Conservation (phyloP, 2,329 filamentous ascomycete genomes). For the Daldinia sp. region DNA sequence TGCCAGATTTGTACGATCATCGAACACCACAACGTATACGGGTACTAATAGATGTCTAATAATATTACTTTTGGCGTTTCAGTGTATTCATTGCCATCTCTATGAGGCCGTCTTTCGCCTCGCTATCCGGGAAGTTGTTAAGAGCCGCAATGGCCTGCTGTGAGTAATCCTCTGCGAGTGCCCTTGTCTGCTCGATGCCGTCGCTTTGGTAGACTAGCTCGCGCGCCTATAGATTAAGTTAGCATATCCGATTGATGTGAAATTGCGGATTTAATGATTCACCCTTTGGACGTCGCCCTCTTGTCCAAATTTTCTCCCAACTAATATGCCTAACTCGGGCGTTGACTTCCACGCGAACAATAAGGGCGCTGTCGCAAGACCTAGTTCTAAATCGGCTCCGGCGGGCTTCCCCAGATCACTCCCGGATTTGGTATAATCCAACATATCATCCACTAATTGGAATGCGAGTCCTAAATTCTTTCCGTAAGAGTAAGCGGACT, state of each 20-base stretch:
- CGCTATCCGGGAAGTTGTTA: slow-evolving; percentile 86
- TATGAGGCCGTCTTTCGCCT: slow-evolving; percentile 89
- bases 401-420: slow-evolving; percentile 93
- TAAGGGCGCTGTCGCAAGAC: slow-evolving; percentile 91
- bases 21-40: slow-evolving; percentile 32
- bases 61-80: slow-evolving; percentile 80
- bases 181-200: slow-evolving; percentile 91
- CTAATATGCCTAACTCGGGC: slow-evolving; percentile 84
- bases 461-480: slow-evolving; percentile 95
- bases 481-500: slow-evolving; percentile 91
- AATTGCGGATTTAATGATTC: slow-evolving; percentile 51
- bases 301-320: slow-evolving; percentile 88
- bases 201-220: slow-evolving; percentile 85
- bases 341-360: slow-evolving; percentile 96
- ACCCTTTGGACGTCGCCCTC: slow-evolving; percentile 89
- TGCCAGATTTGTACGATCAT: slow-evolving; percentile 17
- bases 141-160: slow-evolving; percentile 91
- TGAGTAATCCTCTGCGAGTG: slow-evolving; percentile 89
- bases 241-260: slow-evolving; percentile 2
- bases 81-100: slow-evolving; percentile 96
- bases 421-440: slow-evolving; percentile 92
- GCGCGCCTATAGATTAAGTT: slow-evolving; percentile 73
- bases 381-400: slow-evolving; percentile 92
- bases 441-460: slow-evolving; percentile 96
- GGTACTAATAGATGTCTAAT: slow-evolving; percentile 41